Evolutionary conservation across 306 rosid genomes (phyloP).

Genomic region (Begonia fuchsioides): DNA sequence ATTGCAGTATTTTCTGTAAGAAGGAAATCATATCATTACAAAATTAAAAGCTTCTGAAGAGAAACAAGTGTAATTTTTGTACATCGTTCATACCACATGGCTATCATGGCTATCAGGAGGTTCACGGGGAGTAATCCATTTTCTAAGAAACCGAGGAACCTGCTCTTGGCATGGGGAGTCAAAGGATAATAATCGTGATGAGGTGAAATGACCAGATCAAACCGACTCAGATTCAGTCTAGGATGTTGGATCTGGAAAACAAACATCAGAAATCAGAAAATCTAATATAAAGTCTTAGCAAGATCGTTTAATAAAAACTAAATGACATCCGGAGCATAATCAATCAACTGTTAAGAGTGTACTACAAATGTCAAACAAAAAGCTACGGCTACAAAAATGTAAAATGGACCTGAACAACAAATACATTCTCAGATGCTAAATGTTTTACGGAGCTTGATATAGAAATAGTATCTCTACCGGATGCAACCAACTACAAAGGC

Average conservation of each 20-base stretch:
- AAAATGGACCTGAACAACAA: too few species aligned
- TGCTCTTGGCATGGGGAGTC: slow-evolving; percentile 62
- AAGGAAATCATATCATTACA: slow-evolving; percentile 6
- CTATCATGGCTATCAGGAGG: slow-evolving; percentile 69
- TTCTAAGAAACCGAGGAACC: slow-evolving; percentile 59
- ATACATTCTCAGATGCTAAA: too few species aligned
- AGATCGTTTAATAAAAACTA: too few species aligned
- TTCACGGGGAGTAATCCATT: slow-evolving; percentile 85
- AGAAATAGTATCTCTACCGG: too few species aligned
- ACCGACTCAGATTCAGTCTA: slow-evolving; percentile 58
- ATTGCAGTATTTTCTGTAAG: slow-evolving; percentile 4
- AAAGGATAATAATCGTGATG: slow-evolving; percentile 83
- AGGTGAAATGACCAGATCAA: slow-evolving; percentile 85
- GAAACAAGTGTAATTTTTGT: slow-evolving; percentile 1
- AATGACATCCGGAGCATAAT: too few species aligned
- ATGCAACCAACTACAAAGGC: too few species aligned
- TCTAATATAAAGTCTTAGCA: too few species aligned
- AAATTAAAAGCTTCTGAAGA: slow-evolving; percentile 6
- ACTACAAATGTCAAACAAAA: too few species aligned
- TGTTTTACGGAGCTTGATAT: too few species aligned
- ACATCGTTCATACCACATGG: slow-evolving; percentile 56
- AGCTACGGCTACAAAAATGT: too few species aligned
- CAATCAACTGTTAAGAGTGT: too few species aligned
- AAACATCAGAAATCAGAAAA: not conserved
- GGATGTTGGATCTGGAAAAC: slow-evolving; percentile 57